Percentiles rank a stretch among this genome's conserved stretches.
These are phyloP conservation scores for Epichloe sylvatica DNA, from an alignment of 2,329 filamentous ascomycete genomes.

Conservation along the genomic window DNA sequence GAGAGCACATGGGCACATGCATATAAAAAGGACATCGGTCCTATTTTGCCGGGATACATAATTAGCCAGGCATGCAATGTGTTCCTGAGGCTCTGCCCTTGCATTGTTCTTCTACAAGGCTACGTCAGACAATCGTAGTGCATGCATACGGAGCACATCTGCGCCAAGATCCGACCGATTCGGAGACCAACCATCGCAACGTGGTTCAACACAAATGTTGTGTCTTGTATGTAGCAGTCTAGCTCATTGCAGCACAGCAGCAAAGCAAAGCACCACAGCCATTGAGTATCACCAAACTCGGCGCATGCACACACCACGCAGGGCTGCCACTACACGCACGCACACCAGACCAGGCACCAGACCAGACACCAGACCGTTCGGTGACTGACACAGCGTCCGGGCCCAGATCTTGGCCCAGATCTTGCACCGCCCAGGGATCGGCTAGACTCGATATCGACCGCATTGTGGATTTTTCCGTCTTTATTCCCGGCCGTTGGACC, in stretches of 20 bases:
- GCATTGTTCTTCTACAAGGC: background rate
- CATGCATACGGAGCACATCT: too few species aligned
- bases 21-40: too few species aligned
- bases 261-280: background rate
- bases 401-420: background rate
- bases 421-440: background rate
- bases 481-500: background rate
- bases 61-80: too few species aligned
- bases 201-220: background rate
- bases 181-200: background rate
- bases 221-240: background rate
- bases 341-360: too few species aligned
- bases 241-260: background rate
- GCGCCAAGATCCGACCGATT: too few species aligned
- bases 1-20: constrained; percentile 1
- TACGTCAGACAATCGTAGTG: background rate
- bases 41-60: too few species aligned
- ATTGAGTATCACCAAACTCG: background rate
- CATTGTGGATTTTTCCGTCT: background rate
- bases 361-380: too few species aligned
- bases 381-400: too few species aligned
- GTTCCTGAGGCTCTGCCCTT: too few species aligned
- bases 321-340: too few species aligned
- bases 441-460: background rate
- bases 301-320: background rate